A percentile compares a stretch with the other conserved stretches of the same genome.
Evolutionary conservation across 169 alveolate genomes (phyloP).

Genomic region (Plasmodium cynomolgi): DNA sequence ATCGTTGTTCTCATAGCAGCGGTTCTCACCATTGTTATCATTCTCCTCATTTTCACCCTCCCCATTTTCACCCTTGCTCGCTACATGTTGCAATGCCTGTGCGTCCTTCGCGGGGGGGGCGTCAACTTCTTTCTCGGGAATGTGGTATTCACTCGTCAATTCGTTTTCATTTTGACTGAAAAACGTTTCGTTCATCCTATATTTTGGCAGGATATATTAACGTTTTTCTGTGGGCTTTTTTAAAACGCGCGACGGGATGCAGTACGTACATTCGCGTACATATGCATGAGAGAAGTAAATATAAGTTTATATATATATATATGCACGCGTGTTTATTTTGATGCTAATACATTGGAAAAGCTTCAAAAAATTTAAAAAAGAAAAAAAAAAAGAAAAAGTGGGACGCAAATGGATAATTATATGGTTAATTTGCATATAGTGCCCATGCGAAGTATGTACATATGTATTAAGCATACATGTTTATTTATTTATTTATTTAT

Average conservation of each 20-base stretch:
- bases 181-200: conserved; percentile 50
- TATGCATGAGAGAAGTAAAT: neutral
- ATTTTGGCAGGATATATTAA: neutral
- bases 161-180: conserved; percentile 32
- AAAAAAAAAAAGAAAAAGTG: neutral
- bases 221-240: neutral
- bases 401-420: neutral
- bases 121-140: neutral
- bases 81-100: conserved; percentile 6
- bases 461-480: neutral
- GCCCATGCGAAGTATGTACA: neutral
- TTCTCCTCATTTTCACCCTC: neutral
- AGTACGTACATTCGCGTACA: neutral
- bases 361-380: neutral
- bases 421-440: neutral
- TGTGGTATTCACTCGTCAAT: conserved; percentile 16
- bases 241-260: neutral
- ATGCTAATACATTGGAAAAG: neutral
- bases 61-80: neutral
- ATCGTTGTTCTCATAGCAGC: neutral
- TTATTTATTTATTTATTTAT: neutral
- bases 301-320: neutral
- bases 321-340: neutral
- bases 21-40: neutral
- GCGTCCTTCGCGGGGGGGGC: neutral